Conservation (phyloP, 306 rosid genomes). For the Citrullus colocynthis region DNA sequence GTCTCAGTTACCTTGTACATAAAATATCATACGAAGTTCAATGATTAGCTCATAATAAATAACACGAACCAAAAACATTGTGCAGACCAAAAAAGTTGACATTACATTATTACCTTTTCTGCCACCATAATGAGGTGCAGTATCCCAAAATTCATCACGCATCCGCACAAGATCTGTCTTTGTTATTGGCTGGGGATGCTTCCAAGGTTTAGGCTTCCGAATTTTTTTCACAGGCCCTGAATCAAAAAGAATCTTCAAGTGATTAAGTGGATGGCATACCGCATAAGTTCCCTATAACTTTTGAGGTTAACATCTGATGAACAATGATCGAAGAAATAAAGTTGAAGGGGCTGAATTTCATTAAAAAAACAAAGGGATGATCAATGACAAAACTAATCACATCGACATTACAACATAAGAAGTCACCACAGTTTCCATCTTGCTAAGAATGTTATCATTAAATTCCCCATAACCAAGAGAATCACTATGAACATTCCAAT, state of each 20-base stretch:
- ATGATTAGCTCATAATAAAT: not conserved
- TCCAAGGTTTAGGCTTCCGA: slow-evolving; percentile 97
- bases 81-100: not conserved
- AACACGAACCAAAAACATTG: too few species aligned
- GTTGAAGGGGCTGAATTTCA: not conserved
- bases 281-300: not conserved
- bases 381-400: not conserved
- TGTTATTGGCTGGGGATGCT: slow-evolving; percentile 93
- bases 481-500: not conserved
- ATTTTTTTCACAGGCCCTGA: slow-evolving; percentile 65
- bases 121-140: slow-evolving; percentile 99
- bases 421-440: not conserved
- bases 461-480: not conserved
- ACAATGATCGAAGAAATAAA: not conserved
- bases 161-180: slow-evolving; percentile 73
- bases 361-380: not conserved
- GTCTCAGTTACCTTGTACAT: not conserved
- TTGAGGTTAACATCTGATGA: not conserved
- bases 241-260: slow-evolving; percentile 5
- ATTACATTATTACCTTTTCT: slow-evolving; percentile 49
- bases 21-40: not conserved
- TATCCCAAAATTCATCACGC: slow-evolving; percentile 99
- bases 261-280: not conserved
- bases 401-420: not conserved
- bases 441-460: not conserved